Percentiles rank a stretch among this genome's conserved stretches.
Evolutionary conservation across 1,284 basidiomycete species (phyloP).

Genomic region (Ustanciosporium gigantosporum): DNA sequence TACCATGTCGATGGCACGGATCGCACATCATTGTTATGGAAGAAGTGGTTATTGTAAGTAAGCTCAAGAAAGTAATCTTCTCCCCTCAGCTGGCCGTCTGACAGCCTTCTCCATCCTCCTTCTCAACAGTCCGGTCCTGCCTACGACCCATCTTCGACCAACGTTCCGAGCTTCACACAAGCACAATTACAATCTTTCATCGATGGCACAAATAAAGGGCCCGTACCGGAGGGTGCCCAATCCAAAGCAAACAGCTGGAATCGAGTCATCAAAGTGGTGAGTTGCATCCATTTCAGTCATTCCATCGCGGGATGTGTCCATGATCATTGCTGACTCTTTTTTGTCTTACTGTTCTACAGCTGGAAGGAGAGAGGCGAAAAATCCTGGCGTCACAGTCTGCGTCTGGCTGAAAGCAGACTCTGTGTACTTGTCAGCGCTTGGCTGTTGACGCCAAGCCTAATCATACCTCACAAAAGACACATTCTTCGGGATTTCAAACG

Average conservation of each 20-base stretch:
- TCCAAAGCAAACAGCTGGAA: conserved; percentile 52
- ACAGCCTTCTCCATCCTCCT: too few species aligned
- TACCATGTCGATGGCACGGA: conserved; percentile 58
- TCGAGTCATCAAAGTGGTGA: conserved; percentile 53
- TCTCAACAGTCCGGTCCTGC: conserved; percentile 39
- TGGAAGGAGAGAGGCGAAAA: conserved; percentile 50
- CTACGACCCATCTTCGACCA: conserved; percentile 47
- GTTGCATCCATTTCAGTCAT: conserved; percentile 9
- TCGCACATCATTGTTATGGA: conserved; percentile 60
- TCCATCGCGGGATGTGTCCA: neutral
- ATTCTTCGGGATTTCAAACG: too few species aligned
- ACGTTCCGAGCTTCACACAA: conserved; percentile 43
- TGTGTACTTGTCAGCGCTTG: too few species aligned
- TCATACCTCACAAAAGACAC: too few species aligned
- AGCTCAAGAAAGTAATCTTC: neutral
- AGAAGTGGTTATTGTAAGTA: conserved; percentile 55
- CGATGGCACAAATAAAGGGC: conserved; percentile 21
- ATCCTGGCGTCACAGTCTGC: conserved; percentile 11
- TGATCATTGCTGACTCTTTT: neutral
- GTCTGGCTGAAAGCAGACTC: too few species aligned
- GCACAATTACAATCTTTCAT: conserved; percentile 42
- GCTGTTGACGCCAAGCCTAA: too few species aligned
- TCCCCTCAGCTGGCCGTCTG: neutral
- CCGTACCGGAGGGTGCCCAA: conserved; percentile 33
- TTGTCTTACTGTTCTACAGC: conserved; percentile 8